Conservation (phyloP, 257 asterid genomes). For the Ocimum tenuiflorum region DNA sequence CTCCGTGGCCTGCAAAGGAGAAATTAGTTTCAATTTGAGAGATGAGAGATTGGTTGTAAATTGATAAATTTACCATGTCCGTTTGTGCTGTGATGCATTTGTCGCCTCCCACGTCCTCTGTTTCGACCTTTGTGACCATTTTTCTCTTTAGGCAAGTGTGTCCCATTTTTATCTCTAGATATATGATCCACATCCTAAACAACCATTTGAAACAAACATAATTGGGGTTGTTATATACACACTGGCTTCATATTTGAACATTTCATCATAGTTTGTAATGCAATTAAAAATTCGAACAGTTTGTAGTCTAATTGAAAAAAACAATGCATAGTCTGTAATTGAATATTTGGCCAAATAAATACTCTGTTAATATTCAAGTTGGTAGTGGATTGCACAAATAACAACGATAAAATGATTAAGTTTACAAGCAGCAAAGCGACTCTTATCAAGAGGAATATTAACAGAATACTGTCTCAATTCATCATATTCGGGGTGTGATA, state of each 20-base stretch:
- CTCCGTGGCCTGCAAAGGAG: slow-evolving; percentile 48
- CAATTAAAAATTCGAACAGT: too few species aligned
- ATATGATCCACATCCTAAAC: slow-evolving; percentile 47
- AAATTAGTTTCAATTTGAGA: background rate
- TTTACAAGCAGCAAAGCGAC: too few species aligned
- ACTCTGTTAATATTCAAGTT: background rate
- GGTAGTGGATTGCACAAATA: background rate
- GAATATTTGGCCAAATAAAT: too few species aligned
- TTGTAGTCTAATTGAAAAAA: too few species aligned
- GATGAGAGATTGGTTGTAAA: background rate
- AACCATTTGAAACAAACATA: background rate
- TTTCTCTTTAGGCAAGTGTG: slow-evolving; percentile 48
- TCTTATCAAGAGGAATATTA: background rate
- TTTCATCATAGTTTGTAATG: too few species aligned
- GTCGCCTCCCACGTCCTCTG: slow-evolving; percentile 79
- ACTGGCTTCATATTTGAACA: too few species aligned
- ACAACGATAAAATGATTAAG: background rate
- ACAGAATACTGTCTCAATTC: too few species aligned
- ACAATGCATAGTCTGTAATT: too few species aligned
- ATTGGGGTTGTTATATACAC: too few species aligned
- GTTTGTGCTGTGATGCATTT: slow-evolving; percentile 44
- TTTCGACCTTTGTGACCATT: slow-evolving; percentile 45
- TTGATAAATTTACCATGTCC: slow-evolving; percentile 58
- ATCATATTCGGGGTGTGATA: too few species aligned
- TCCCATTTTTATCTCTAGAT: slow-evolving; percentile 42